Percentiles rank a stretch among this genome's conserved stretches.
These are phyloP conservation scores for Stenogyne calaminthoides DNA, from an alignment of 305 asterid species.

Conservation along the genomic window DNA sequence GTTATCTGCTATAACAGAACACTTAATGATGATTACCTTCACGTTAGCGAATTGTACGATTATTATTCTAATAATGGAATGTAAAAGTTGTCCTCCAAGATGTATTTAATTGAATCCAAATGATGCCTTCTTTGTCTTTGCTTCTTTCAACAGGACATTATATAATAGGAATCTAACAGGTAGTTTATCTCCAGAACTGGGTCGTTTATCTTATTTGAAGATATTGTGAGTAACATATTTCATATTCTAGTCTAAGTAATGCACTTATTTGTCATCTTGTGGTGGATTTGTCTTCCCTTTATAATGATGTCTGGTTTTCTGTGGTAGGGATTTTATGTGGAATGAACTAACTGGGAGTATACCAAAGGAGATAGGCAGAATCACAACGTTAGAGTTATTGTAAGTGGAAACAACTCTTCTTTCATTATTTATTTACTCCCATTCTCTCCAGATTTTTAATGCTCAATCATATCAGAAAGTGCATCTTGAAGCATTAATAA, in stretches of 20 bases:
- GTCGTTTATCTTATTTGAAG: constrained; percentile 66
- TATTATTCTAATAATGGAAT: constrained; percentile 4
- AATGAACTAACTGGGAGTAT: constrained; percentile 75
- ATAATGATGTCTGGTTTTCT: constrained; percentile 26
- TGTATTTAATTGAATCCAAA: constrained; percentile 17
- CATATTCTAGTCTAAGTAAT: not conserved
- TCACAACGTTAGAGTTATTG: constrained; percentile 65
- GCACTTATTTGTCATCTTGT: not conserved
- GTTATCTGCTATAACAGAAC: constrained; percentile 65
- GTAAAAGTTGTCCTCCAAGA: not conserved
- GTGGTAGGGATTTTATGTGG: constrained; percentile 94
- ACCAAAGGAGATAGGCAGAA: constrained; percentile 94
- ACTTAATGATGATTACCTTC: constrained; percentile 59
- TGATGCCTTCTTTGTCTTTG: constrained; percentile 15
- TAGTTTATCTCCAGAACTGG: constrained; percentile 80
- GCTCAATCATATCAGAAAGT: constrained; percentile 10
- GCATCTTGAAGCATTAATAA: constrained; percentile 15
- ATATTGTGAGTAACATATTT: constrained; percentile 66
- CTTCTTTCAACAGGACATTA: constrained; percentile 57
- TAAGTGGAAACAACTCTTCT: constrained; percentile 51
- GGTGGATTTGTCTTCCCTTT: constrained; percentile 21
- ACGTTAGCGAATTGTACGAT: constrained; percentile 81
- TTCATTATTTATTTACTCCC: not conserved
- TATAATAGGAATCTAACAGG: constrained; percentile 64
- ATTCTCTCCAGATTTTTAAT: not conserved